These are phyloP conservation scores for Cryptomeria japonica DNA, from an alignment of 75 land plant genomes.

Conservation along the genomic window DNA sequence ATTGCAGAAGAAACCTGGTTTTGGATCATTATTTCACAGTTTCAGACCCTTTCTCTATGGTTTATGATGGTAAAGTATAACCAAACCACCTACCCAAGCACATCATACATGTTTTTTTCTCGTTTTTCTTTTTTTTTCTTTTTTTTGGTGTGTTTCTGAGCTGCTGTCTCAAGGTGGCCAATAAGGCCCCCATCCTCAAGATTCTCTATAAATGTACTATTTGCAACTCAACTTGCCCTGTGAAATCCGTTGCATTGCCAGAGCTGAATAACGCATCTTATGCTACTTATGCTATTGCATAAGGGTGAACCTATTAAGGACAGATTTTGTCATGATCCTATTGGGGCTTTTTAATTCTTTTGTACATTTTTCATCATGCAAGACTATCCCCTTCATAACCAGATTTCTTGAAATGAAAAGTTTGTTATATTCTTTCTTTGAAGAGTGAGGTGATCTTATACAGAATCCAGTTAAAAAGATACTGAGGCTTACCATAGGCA, in stretches of 20 bases:
- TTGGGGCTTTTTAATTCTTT: neutral
- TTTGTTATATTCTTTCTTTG: neutral
- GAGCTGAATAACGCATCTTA: neutral
- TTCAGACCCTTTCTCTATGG: neutral
- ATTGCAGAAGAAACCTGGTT: no score
- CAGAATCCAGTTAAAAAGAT: neutral
- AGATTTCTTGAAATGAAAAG: neutral
- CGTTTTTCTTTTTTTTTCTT: no score
- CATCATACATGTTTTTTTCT: neutral
- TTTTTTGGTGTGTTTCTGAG: neutral
- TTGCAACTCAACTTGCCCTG: neutral
- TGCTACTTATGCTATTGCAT: neutral
- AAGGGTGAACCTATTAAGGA: neutral
- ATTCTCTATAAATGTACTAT: neutral
- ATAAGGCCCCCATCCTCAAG: neutral
- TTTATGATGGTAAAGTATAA: neutral
- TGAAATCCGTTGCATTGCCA: neutral
- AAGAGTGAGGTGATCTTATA: neutral
- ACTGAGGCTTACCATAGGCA: neutral
- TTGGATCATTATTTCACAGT: neutral
- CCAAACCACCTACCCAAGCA: neutral
- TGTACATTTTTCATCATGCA: neutral
- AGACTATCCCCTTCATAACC: neutral
- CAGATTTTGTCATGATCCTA: neutral
- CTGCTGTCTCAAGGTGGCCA: neutral